These are phyloP conservation scores for Entomortierella beljakovae DNA, from an alignment of 192 early-diverging fungal genomes.

Conservation along the genomic window DNA sequence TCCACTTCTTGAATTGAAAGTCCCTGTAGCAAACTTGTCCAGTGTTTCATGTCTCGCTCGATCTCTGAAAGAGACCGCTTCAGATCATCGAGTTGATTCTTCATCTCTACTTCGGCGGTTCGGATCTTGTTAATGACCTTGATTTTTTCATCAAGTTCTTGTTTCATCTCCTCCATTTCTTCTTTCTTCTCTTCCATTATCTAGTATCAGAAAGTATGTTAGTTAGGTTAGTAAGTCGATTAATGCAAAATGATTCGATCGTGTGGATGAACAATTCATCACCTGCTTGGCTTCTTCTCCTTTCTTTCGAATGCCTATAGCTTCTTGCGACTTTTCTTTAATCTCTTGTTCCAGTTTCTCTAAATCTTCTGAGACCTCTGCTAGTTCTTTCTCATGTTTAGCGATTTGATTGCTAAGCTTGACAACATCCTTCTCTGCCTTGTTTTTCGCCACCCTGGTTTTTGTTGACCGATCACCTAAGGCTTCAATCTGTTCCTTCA, in stretches of 20 bases:
- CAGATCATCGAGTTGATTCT: constrained; percentile 74
- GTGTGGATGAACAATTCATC: too few relatives aligned
- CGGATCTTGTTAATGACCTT: constrained; percentile 74
- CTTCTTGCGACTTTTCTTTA: constrained; percentile 64
- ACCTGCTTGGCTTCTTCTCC: constrained; percentile 61
- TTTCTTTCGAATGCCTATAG: constrained; percentile 55
- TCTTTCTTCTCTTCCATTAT: constrained; percentile 75
- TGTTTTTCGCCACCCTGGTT: constrained; percentile 75
- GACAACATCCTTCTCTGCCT: constrained; percentile 78
- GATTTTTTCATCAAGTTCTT: constrained; percentile 73
- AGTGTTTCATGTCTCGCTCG: constrained; percentile 68
- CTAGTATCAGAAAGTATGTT: constrained; percentile 27
- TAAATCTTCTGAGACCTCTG: constrained; percentile 73
- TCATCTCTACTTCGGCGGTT: constrained; percentile 74
- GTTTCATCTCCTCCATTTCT: constrained; percentile 73
- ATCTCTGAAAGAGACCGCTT: constrained; percentile 69
- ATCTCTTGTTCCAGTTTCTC: constrained; percentile 70
- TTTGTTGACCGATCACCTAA: constrained; percentile 79
- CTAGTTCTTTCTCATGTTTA: constrained; percentile 73
- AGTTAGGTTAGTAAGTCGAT: too few relatives aligned
- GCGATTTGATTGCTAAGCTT: constrained; percentile 75
- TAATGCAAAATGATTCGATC: too few relatives aligned
- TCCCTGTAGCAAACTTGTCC: constrained; percentile 55
- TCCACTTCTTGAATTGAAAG: constrained; percentile 68
- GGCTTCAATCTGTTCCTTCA: constrained; percentile 80